These are phyloP conservation scores for Viola odorata DNA, from an alignment of 345 rosid species.

Conservation along the genomic window DNA sequence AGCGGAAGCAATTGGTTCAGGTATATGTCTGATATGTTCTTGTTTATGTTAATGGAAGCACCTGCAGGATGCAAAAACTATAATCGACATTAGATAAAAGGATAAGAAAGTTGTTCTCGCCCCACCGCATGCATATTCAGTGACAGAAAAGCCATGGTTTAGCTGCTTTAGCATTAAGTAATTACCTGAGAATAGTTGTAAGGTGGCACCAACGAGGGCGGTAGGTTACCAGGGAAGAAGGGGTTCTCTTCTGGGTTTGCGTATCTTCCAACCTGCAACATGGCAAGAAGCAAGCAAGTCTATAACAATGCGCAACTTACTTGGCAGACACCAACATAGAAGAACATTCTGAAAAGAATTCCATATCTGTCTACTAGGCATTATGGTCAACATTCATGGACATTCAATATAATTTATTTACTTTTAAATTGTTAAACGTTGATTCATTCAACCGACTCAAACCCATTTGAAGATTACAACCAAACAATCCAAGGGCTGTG, in stretches of 20 bases:
- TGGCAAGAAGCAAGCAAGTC: conserved; percentile 8
- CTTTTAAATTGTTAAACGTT: too few species aligned
- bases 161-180: neutral
- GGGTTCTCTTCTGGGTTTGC: conserved; percentile 77
- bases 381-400: too few species aligned
- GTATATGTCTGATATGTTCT: conserved; percentile 62
- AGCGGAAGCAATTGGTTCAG: conserved; percentile 61
- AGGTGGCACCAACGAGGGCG: conserved; percentile 34
- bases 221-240: conserved; percentile 62
- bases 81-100: conserved; percentile 7
- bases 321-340: neutral
- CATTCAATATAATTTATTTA: too few species aligned
- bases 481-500: too few species aligned
- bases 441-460: too few species aligned
- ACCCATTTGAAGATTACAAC: too few species aligned
- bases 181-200: conserved; percentile 46
- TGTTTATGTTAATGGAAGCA: conserved; percentile 52
- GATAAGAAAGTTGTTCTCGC: neutral
- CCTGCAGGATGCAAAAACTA: conserved; percentile 65
- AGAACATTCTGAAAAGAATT: too few species aligned
- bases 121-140: neutral
- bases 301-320: neutral
- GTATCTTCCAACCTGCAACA: conserved; percentile 66
- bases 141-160: conserved; percentile 3
- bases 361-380: too few species aligned